Evolutionary conservation across 2,329 filamentous ascomycete species (phyloP), one percentile per base, ranked within the genome.

Genomic region (Elsinoe perseae): DNA sequence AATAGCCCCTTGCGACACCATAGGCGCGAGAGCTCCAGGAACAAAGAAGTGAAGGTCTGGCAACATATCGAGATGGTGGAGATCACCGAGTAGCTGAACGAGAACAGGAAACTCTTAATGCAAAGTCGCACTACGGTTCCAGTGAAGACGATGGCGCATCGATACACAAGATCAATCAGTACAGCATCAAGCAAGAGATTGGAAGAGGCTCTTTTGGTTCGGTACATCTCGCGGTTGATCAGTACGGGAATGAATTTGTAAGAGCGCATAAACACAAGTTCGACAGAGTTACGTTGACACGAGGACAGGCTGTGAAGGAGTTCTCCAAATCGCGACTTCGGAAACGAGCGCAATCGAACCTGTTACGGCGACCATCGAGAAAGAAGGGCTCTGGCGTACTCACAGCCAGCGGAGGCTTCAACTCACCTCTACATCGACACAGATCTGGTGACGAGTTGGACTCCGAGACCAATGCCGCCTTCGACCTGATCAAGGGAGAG

Each of bases 151-250:
- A 85, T 62, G 89, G 95, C 66, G 90, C 90, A 23, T 84, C 86
- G 2, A 84, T 95, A 67, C 89, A 95, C 67, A 82, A 84, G 57
- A 92, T 97, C 74, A 97, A 97, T 70, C 92, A 97, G 73, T 98
- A 97, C 70, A 79, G 86, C 57, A 93, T 98, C 66, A 85, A 87
- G 70, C 87, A 95, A 69, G 92, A 97, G 76, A 96, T 98, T 64
- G 93, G 93, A n/a, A 80, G 90, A 61, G 93, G 93, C 16, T 97
- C 92, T 0, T 98, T 95, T 69, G 93, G 93, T 6, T 86, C 91
- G 9, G 93, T 98, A 12, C 90, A 97, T 72, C 77, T 92, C 18
- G 93, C 90, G 20, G 83, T 83, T 2, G 92, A 98, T 72, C 90
- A 95, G 70, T 93, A 85, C 73, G 92, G 90, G 40, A 82, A 83